Percentiles rank a stretch among this genome's conserved stretches.
phyloP scores from a whole-genome alignment of 768 basidiomycete genomes.

The Rhodotorula paludigena region DNA sequence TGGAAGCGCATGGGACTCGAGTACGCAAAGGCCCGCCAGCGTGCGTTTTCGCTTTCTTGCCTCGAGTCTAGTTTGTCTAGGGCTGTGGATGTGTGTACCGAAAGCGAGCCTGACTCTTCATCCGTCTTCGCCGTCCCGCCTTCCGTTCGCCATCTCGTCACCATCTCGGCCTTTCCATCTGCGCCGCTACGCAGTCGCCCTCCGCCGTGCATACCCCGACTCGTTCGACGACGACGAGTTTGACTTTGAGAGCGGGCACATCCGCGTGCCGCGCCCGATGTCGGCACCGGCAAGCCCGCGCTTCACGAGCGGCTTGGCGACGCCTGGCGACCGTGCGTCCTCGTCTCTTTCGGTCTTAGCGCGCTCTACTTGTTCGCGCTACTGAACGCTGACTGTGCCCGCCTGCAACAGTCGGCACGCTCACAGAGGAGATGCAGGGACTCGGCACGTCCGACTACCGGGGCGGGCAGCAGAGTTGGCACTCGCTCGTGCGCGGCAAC shows the following conservation, averaged over 20 bases:
- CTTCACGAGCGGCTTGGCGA: slow-evolving; percentile 69
- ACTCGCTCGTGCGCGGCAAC: slow-evolving; percentile 24
- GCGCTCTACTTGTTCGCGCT: too few relatives aligned
- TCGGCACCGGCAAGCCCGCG: slow-evolving; percentile 85
- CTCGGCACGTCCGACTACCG: slow-evolving; percentile 81
- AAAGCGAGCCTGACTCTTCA: too few relatives aligned
- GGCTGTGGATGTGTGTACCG: too few relatives aligned
- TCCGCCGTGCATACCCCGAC: slow-evolving; percentile 91
- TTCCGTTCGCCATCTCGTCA: background rate
- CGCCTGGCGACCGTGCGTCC: slow-evolving; percentile 90
- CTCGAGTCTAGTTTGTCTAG: too few relatives aligned
- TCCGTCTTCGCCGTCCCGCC: background rate
- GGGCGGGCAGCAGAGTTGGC: slow-evolving; percentile 57
- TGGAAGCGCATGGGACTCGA: slow-evolving; percentile 98
- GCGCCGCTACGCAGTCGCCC: slow-evolving; percentile 37
- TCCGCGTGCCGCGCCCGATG: slow-evolving; percentile 59
- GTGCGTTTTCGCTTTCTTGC: slow-evolving; percentile 44
- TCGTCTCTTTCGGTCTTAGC: too few relatives aligned
- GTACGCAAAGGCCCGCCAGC: slow-evolving; percentile 89
- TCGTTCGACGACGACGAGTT: slow-evolving; percentile 64
- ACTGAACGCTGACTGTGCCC: too few relatives aligned
- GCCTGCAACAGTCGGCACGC: too few relatives aligned
- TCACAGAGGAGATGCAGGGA: slow-evolving; percentile 73
- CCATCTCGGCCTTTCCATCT: too few relatives aligned
- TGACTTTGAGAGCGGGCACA: slow-evolving; percentile 61